A percentile compares a stretch with the other conserved stretches of the same genome.
Evolutionary conservation across 208 protist genomes (phyloP).

Genomic region (Leishmania aethiopica): DNA sequence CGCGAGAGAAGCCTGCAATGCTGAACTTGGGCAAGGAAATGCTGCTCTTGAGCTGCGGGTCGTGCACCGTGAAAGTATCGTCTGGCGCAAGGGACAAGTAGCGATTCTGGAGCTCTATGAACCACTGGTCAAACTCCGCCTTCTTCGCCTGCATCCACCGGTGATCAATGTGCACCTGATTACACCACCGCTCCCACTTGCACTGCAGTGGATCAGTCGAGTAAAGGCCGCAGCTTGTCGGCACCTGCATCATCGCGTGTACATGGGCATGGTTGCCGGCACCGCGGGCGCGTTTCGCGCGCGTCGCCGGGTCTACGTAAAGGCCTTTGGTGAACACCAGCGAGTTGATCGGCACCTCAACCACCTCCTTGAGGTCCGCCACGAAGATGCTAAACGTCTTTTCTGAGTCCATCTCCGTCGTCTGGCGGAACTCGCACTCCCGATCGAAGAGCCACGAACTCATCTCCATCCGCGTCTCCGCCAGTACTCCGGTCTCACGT

Average conservation of each 20-base stretch:
- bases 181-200: slow-evolving; percentile 89
- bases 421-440: slow-evolving; percentile 68
- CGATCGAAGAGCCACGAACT: slow-evolving; percentile 52
- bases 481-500: slow-evolving; percentile 65
- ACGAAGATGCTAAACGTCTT: slow-evolving; percentile 79
- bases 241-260: slow-evolving; percentile 63
- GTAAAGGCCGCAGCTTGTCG: slow-evolving; percentile 83
- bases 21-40: slow-evolving; percentile 70
- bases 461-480: slow-evolving; percentile 53
- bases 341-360: slow-evolving; percentile 66
- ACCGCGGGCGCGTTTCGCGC: slow-evolving; percentile 55
- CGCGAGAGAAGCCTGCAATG: slow-evolving; percentile 75
- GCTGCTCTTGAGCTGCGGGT: slow-evolving; percentile 69
- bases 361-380: slow-evolving; percentile 81
- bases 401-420: slow-evolving; percentile 28
- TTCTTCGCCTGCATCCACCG: slow-evolving; percentile 77
- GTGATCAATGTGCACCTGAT: slow-evolving; percentile 82
- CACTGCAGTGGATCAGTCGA: slow-evolving; percentile 68
- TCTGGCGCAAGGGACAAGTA: slow-evolving; percentile 56
- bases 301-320: slow-evolving; percentile 70
- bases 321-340: slow-evolving; percentile 79
- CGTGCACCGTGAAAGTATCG: slow-evolving; percentile 73
- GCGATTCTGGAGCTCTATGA: slow-evolving; percentile 56
- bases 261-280: slow-evolving; percentile 36
- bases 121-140: slow-evolving; percentile 77